phyloP scores from a whole-genome alignment of 2,329 filamentous ascomycete genomes.

The Aspergillus japonicus region DNA sequence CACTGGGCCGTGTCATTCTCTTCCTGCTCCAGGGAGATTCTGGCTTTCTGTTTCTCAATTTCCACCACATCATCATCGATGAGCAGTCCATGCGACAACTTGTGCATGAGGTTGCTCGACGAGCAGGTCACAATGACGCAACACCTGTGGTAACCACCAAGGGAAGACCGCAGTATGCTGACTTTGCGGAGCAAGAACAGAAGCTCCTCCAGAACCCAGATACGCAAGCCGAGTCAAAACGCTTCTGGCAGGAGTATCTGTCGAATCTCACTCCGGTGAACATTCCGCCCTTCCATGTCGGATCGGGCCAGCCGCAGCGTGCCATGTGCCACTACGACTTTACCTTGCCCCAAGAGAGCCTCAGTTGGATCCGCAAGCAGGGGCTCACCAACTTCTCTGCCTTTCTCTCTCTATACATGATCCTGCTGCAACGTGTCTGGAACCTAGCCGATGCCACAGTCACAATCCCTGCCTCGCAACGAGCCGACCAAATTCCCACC shows the following conservation, averaged over 20 bases:
- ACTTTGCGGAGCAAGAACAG: background rate
- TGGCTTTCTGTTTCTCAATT: background rate
- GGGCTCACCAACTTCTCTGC: background rate
- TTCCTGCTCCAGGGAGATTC: background rate
- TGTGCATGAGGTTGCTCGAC: background rate
- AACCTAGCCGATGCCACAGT: background rate
- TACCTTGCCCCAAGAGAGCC: background rate
- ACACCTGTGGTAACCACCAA: background rate
- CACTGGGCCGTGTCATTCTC: background rate
- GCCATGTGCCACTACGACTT: background rate
- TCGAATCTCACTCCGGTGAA: background rate
- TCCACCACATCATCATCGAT: background rate
- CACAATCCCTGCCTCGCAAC: background rate
- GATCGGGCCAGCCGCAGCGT: background rate
- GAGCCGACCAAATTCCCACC: background rate
- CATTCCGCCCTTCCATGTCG: background rate
- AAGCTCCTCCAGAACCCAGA: background rate
- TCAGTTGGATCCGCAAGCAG: background rate
- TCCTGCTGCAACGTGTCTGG: background rate
- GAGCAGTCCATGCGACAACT: background rate
- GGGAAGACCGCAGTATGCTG: background rate
- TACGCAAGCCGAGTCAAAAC: background rate
- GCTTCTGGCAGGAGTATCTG: background rate
- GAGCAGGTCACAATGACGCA: background rate
- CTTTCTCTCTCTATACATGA: background rate